These are phyloP conservation scores for Candida nonsorbophila DNA, from an alignment of 805 yeast species.

Conservation along the genomic window DNA sequence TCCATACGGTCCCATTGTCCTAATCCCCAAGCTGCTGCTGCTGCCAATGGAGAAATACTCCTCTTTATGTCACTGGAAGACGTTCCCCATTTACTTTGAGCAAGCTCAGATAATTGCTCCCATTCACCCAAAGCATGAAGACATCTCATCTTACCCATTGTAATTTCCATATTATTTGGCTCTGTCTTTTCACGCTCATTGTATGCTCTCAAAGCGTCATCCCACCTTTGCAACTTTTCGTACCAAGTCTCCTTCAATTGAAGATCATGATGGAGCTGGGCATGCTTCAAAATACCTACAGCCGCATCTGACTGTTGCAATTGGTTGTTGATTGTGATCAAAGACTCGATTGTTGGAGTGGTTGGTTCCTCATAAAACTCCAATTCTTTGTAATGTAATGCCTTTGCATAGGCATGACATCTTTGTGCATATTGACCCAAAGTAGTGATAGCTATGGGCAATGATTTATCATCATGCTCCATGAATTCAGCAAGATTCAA, in stretches of 20 bases:
- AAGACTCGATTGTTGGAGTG: slow-evolving; percentile 84
- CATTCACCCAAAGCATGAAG: slow-evolving; percentile 98
- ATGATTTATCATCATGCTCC: slow-evolving; percentile 95
- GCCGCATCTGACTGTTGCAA: slow-evolving; percentile 97
- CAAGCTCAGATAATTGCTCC: slow-evolving; percentile 85
- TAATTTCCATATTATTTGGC: slow-evolving; percentile 75
- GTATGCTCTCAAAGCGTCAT: slow-evolving; percentile 90
- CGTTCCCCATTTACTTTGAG: slow-evolving; percentile 77
- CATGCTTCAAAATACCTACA: slow-evolving; percentile 91
- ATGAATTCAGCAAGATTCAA: slow-evolving; percentile 89
- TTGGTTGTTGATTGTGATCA: slow-evolving; percentile 89
- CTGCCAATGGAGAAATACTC: slow-evolving; percentile 93
- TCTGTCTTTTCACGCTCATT: slow-evolving; percentile 64
- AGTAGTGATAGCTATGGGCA: slow-evolving; percentile 86
- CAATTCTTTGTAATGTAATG: slow-evolving; percentile 89
- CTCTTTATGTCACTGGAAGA: slow-evolving; percentile 70
- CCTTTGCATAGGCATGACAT: slow-evolving; percentile 97
- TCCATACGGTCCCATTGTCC: slow-evolving; percentile 98
- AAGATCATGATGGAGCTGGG: slow-evolving; percentile 83
- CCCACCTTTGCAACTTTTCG: slow-evolving; percentile 96
- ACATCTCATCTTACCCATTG: slow-evolving; percentile 98
- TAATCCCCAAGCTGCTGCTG: slow-evolving; percentile 98
- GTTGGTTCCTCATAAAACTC: slow-evolving; percentile 93
- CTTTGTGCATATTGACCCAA: slow-evolving; percentile 90
- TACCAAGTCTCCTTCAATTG: slow-evolving; percentile 97